A percentile compares a stretch with the other conserved stretches of the same genome.
These are phyloP conservation scores for Fusarium fujikuroi DNA, from an alignment of 2,329 filamentous ascomycete species.

Conservation along the genomic window DNA sequence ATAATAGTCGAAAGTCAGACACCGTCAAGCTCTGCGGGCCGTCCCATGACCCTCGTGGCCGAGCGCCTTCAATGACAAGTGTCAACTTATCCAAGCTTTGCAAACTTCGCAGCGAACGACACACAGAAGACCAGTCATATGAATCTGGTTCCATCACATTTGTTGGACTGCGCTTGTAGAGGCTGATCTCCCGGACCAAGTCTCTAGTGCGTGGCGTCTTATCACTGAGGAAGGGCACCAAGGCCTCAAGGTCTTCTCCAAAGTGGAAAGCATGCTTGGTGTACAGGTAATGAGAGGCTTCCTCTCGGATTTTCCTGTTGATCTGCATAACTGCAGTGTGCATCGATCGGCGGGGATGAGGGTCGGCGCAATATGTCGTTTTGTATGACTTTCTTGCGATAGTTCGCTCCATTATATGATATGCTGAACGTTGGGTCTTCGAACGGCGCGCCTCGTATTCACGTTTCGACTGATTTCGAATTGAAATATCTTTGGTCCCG, in stretches of 20 bases:
- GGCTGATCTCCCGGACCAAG: constrained; percentile 60
- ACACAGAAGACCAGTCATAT: constrained; percentile 66
- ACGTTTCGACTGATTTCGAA: constrained; percentile 51
- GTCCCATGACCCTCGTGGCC: constrained; percentile 62
- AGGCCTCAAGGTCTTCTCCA: constrained; percentile 67
- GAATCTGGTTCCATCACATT: constrained; percentile 48
- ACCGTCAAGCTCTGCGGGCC: constrained; percentile 57
- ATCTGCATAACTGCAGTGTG: constrained; percentile 59
- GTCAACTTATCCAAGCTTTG: constrained; percentile 56
- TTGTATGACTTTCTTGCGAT: constrained; percentile 55
- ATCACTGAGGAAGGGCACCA: constrained; percentile 68
- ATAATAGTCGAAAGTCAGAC: constrained; percentile 59
- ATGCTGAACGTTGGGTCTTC: constrained; percentile 48
- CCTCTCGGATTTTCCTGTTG: constrained; percentile 61
- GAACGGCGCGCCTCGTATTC: constrained; percentile 36
- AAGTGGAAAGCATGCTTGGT: constrained; percentile 68
- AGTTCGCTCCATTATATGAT: constrained; percentile 54
- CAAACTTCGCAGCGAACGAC: constrained; percentile 56
- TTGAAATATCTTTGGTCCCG: constrained; percentile 51
- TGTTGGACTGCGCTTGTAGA: constrained; percentile 66
- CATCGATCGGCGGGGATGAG: constrained; percentile 44
- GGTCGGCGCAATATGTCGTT: constrained; percentile 62
- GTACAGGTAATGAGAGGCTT: constrained; percentile 68
- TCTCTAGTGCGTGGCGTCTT: constrained; percentile 60
- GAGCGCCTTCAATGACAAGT: constrained; percentile 66